These are phyloP conservation scores for Triglochin maritima DNA, from an alignment of 106 monocot species.

Conservation along the genomic window DNA sequence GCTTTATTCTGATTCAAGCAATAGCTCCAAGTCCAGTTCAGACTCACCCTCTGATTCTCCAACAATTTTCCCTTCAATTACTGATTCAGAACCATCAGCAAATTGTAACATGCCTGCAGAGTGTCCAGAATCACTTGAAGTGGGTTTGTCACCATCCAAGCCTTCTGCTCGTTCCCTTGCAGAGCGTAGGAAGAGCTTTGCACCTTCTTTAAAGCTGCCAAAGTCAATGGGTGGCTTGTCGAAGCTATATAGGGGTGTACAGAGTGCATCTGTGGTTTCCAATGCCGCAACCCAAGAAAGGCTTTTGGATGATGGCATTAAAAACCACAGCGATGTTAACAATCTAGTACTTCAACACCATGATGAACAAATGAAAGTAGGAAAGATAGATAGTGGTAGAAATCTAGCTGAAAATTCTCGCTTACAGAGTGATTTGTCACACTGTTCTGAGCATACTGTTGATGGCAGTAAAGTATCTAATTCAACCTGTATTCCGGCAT, in stretches of 20 bases:
- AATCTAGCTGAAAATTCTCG: neutral
- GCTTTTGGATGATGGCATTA: constrained; percentile 9
- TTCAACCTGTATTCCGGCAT: constrained; percentile 11
- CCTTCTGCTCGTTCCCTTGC: constrained; percentile 46
- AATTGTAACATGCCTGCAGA: constrained; percentile 7
- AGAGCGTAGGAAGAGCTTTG: constrained; percentile 75
- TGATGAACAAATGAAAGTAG: neutral
- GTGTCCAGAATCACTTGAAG: neutral
- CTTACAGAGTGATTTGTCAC: constrained; percentile 1
- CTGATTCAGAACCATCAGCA: constrained; percentile 8
- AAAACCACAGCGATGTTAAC: neutral
- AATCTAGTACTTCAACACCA: constrained; percentile 3
- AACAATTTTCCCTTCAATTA: constrained; percentile 36
- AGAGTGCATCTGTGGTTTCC: constrained; percentile 12
- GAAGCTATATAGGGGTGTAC: constrained; percentile 7
- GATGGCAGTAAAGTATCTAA: constrained; percentile 1
- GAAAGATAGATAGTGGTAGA: neutral
- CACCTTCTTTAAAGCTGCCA: constrained; percentile 43
- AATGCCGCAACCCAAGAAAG: constrained; percentile 7
- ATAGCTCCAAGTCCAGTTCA: constrained; percentile 55
- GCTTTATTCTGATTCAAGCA: constrained; percentile 58
- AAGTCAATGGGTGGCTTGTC: constrained; percentile 23
- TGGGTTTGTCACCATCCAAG: constrained; percentile 33
- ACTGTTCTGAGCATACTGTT: constrained; percentile 5
- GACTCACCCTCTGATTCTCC: constrained; percentile 61